Conservation (phyloP, 1,139 yeast species). For the Trichomonascaceae sp. region DNA sequence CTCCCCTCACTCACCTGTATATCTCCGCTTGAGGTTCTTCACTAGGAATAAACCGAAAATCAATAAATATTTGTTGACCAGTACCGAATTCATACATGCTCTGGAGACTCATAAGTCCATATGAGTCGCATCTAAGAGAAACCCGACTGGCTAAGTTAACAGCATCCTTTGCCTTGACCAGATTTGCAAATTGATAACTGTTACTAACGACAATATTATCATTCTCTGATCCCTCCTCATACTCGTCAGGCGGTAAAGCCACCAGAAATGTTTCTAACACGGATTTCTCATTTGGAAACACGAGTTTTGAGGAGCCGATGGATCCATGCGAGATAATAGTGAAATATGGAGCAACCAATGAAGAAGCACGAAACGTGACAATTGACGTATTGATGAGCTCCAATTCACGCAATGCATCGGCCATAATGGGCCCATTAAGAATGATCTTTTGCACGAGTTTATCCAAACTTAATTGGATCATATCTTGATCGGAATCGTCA, state of each 20-base stretch:
- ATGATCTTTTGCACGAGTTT: slow-evolving; percentile 59
- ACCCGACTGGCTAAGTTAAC: slow-evolving; percentile 28
- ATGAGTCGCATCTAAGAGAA: slow-evolving; percentile 28
- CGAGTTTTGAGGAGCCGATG: slow-evolving; percentile 62
- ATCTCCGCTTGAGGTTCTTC: slow-evolving; percentile 17
- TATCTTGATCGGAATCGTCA: slow-evolving; percentile 6
- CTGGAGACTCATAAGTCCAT: slow-evolving; percentile 31
- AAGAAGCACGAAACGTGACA: slow-evolving; percentile 45
- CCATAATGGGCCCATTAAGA: slow-evolving; percentile 57
- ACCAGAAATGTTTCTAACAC: slow-evolving; percentile 48
- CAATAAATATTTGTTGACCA: slow-evolving; percentile 27
- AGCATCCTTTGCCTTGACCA: slow-evolving; percentile 27
- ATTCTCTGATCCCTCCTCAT: slow-evolving; percentile 12
- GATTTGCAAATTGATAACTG: slow-evolving; percentile 25
- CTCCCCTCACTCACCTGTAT: not conserved
- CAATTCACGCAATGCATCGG: slow-evolving; percentile 61
- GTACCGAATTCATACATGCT: slow-evolving; percentile 27
- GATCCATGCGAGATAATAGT: slow-evolving; percentile 58
- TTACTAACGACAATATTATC: slow-evolving; percentile 19
- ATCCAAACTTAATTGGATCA: slow-evolving; percentile 38
- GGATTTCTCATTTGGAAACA: slow-evolving; percentile 58
- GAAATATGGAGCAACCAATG: slow-evolving; percentile 25
- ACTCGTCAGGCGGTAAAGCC: slow-evolving; percentile 15
- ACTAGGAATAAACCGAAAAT: slow-evolving; percentile 28
- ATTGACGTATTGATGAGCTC: slow-evolving; percentile 58